Evolutionary conservation across 2,329 filamentous ascomycete genomes (phyloP).

Genomic region (Tolypocladium endophyticum): DNA sequence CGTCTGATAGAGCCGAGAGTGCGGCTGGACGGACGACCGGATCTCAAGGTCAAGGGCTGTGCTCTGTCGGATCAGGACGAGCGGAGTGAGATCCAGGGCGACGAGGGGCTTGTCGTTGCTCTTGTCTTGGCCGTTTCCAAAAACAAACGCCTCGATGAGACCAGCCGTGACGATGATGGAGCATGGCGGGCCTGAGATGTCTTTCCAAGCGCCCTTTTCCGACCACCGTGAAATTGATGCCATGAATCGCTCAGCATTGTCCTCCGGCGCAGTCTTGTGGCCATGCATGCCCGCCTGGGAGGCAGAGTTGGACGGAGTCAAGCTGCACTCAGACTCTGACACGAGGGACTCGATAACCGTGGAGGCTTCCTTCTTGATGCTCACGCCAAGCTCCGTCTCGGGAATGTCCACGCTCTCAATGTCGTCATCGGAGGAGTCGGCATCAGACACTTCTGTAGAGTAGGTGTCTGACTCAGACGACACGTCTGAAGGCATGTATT

Average conservation of each 20-base stretch:
- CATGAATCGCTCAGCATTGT: slow-evolving; percentile 34
- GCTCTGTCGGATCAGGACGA: slow-evolving; percentile 82
- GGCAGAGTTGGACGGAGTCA: slow-evolving; percentile 72
- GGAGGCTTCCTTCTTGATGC: slow-evolving; percentile 30
- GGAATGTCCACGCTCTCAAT: slow-evolving; percentile 51
- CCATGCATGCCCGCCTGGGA: slow-evolving; percentile 59
- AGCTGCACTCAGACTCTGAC: slow-evolving; percentile 44
- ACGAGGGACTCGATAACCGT: slow-evolving; percentile 27
- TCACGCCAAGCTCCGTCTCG: slow-evolving; percentile 47
- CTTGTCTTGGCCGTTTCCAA: slow-evolving; percentile 19
- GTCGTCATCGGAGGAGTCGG: slow-evolving; percentile 41
- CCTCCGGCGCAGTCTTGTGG: slow-evolving; percentile 23
- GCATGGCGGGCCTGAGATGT: slow-evolving; percentile 40
- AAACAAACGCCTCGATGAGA: slow-evolving; percentile 45
- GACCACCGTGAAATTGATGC: slow-evolving; percentile 54
- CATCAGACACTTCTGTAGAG: slow-evolving; percentile 39
- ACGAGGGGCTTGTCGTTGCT: slow-evolving; percentile 38
- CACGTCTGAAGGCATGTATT: slow-evolving; percentile 77
- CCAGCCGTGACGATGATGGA: slow-evolving; percentile 47
- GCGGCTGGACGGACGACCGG: slow-evolving; percentile 67
- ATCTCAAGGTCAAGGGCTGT: slow-evolving; percentile 92
- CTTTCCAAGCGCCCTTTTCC: slow-evolving; percentile 50
- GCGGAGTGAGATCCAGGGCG: slow-evolving; percentile 77
- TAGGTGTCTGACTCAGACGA: slow-evolving; percentile 45
- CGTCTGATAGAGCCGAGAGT: slow-evolving; percentile 55